phyloP scores from a whole-genome alignment of 345 rosid species.

The Hibiscus tridactylites region DNA sequence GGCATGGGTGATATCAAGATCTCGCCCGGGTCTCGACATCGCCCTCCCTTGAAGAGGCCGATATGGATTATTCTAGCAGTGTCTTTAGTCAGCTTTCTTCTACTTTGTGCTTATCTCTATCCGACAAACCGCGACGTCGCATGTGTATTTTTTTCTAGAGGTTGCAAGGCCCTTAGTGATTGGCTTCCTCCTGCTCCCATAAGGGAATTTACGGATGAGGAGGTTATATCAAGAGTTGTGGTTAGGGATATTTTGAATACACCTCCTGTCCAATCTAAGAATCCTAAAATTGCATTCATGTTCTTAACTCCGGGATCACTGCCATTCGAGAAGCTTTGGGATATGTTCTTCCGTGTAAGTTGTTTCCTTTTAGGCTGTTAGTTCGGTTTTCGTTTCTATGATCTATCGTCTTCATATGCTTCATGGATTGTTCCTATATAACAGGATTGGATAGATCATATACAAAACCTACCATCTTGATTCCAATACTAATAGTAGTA shows the following conservation, averaged over 20 bases:
- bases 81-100: constrained; percentile 61
- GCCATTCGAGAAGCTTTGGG: constrained; percentile 57
- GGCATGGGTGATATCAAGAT: constrained; percentile 58
- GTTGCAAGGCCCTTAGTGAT: constrained; percentile 64
- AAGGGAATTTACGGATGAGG: constrained; percentile 71
- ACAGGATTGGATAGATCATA: neutral
- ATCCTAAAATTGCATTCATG: constrained; percentile 82
- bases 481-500: too few relatives aligned
- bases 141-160: constrained; percentile 71
- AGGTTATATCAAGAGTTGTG: constrained; percentile 69
- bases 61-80: constrained; percentile 70
- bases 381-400: neutral
- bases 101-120: constrained; percentile 59
- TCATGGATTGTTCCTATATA: neutral
- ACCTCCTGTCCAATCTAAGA: constrained; percentile 39
- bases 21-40: constrained; percentile 57
- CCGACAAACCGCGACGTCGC: constrained; percentile 63
- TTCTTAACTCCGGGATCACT: constrained; percentile 76
- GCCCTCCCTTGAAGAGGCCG: constrained; percentile 65
- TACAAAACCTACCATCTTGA: neutral
- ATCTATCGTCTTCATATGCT: neutral
- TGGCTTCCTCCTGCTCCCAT: constrained; percentile 94
- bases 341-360: constrained; percentile 34
- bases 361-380: neutral
- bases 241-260: constrained; percentile 54